These are phyloP conservation scores for Phytophthora meadii DNA, from an alignment of 352 stramenopile species.

Conservation along the genomic window DNA sequence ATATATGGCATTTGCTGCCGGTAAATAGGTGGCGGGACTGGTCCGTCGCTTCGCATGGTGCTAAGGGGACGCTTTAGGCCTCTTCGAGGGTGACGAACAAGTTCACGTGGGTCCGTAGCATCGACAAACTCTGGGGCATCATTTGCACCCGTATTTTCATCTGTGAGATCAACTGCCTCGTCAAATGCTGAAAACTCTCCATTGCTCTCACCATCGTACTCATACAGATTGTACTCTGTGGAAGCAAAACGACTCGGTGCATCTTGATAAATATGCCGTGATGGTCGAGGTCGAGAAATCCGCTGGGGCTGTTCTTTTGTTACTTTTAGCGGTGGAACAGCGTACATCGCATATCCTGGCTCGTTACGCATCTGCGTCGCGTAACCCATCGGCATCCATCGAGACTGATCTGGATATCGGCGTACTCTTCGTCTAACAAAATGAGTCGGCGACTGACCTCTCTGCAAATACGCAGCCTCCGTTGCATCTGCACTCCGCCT, in stretches of 20 bases:
- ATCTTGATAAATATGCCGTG: constrained; percentile 28
- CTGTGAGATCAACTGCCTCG: constrained; percentile 23
- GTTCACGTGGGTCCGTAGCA: constrained; percentile 15
- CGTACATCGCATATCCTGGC: constrained; percentile 24
- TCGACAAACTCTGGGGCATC: constrained; percentile 15
- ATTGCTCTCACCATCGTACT: constrained; percentile 17
- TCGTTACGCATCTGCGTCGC: constrained; percentile 10
- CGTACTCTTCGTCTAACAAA: constrained; percentile 28
- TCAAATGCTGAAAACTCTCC: constrained; percentile 16
- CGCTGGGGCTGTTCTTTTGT: constrained; percentile 16
- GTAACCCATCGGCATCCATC: constrained; percentile 26
- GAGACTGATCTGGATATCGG: constrained; percentile 24
- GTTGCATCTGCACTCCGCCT: constrained; percentile 2
- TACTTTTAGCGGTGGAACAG: constrained; percentile 7
- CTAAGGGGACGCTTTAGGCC: constrained; percentile 34
- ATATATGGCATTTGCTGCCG: constrained; percentile 39
- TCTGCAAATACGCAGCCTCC: constrained; percentile 19
- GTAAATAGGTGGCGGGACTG: constrained; percentile 34
- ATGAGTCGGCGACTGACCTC: constrained; percentile 9
- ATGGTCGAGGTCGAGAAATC: constrained; percentile 5
- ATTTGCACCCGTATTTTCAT: constrained; percentile 14
- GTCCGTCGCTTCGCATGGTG: constrained; percentile 23
- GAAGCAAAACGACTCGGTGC: constrained; percentile 15
- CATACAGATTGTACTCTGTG: constrained; percentile 24
- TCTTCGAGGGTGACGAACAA: constrained; percentile 25